Evolutionary conservation across 1,139 yeast species (phyloP), one percentile per base, ranked within the genome.

Genomic region (Kodamaea plutei): DNA sequence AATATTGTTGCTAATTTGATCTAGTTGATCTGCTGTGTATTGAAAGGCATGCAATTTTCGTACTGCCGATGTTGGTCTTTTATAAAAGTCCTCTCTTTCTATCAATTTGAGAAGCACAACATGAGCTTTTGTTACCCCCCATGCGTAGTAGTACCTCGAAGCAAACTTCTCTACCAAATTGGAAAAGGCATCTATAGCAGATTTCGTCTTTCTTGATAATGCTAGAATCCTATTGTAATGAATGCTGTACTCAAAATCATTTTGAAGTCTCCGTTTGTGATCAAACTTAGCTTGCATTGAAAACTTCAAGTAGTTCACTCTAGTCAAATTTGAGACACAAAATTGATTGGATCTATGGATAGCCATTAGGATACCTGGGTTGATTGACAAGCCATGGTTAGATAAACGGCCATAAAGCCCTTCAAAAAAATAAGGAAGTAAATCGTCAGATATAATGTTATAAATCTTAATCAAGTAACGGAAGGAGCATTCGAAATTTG

Each of bases 121-220:
- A 20, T 45, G 50, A 2, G 76, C 73, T 40, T 72, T 73, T 29
- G 65, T 55, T 49, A 74, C 57, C 44, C 74, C 64, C 67, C 76
- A 73, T 4, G 83, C 76, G 43, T 73, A 74, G 31, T 69, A 71
- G 44, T 75, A 76, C 33, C 70, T 60, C 2, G 51, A 51, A 6
- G 56, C 42, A 15, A 52, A 43, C 23, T 41, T 43, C 16, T 47
- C 41, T 26, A 52, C 34, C 10, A 46, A 20, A n/a, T 26, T 35
- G 8, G 39, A 37, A 18, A 40, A 20, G 7, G 31, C 11, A 12
- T 36, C 40, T 11, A 35, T 32, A 3, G 36, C 29, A 10, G 27
- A n/a, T 15, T 31, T 29, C 12, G 35, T 30, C 6, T 27, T 28
- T 14, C 19, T 31, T 13, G 34, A 30, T 15, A 36, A 22, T 7